Base-by-base conservation (phyloP, 1,139 yeast species). In the Saccharomyces hybrid region DNA sequence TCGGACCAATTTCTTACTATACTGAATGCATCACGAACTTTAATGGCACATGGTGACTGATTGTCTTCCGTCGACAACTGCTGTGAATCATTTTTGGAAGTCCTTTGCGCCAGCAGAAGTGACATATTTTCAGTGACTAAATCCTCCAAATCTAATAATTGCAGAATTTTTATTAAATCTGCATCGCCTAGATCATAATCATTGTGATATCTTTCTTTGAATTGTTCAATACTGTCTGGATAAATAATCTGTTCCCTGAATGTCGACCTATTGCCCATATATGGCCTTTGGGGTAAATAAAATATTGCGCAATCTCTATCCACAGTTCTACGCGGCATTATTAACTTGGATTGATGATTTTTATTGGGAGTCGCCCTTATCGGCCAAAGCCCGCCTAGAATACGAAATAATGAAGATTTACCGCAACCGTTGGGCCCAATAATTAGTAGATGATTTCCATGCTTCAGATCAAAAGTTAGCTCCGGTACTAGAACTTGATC, bases 381-480 rank as follows among this genome's bases (percentile, higher is more conserved):
- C 1, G 95, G 96, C 98, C 98, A 91, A 60, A 91, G 76, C 0
- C 96, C 96, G 54, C 97, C 97, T 51, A 91, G 77, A 67, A 91
- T 82, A 67, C 97, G 80, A 71, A 91, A 91, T 56, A 91, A 73
- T 0, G 97, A 90, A 0, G 96, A 89, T 71, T 91, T 91, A 41
- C 98, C 98, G 55, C 96, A 88, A 1, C 97, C 97, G 67, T 91
- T 91, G 7, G 97, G 97, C 0, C 97, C 98, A 6, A 93, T 93
- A 67, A 91, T 90, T 56, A 91, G 76, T 55, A 91, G 75, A 70
- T 91, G 95, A 55, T 90, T 85, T 32, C 97, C 97, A 48, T 82
- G 85, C 59, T 83, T 81, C 55, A 91, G 81, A 52, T 83, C 77
- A 69, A 91, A 90, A 47, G 81, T 76, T 62, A 91, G 76, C 42